Evolutionary conservation across 768 basidiomycete genomes (phyloP).

Genomic region (Psilocybe azurescens): DNA sequence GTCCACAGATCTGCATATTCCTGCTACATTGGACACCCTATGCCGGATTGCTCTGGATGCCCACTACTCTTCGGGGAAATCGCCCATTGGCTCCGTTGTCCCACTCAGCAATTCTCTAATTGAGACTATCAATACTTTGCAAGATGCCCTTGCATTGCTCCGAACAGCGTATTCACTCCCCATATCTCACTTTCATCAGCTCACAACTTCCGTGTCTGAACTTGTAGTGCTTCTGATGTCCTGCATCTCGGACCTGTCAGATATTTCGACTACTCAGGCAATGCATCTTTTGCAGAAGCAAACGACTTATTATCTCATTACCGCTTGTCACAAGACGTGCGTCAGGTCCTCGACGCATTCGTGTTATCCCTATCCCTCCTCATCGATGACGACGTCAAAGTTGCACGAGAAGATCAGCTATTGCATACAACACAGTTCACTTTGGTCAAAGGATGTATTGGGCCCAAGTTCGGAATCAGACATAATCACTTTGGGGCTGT

Average conservation of each 20-base stretch:
- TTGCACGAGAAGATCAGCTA: conserved; percentile 72
- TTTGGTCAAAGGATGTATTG: conserved; percentile 61
- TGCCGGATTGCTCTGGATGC: conserved; percentile 68
- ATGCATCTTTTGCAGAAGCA: conserved; percentile 52
- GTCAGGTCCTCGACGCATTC: conserved; percentile 65
- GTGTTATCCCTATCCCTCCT: conserved; percentile 61
- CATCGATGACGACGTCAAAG: conserved; percentile 73
- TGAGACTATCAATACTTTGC: conserved; percentile 56
- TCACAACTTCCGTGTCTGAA: conserved; percentile 64
- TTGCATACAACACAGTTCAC: conserved; percentile 67
- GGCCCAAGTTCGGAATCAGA: conserved; percentile 69
- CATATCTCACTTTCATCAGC: conserved; percentile 61
- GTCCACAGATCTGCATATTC: conserved; percentile 65
- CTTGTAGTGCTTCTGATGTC: conserved; percentile 67
- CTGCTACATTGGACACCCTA: conserved; percentile 72
- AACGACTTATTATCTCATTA: conserved; percentile 58
- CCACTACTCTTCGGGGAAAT: conserved; percentile 62
- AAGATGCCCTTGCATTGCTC: conserved; percentile 65
- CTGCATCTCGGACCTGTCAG: conserved; percentile 63
- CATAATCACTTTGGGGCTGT: conserved; percentile 63
- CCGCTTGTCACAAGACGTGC: conserved; percentile 55
- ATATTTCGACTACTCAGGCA: conserved; percentile 66
- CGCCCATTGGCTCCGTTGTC: conserved; percentile 60
- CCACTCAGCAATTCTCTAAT: conserved; percentile 53
- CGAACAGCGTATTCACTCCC: conserved; percentile 59